Evolutionary conservation across 176 grass and related monocot species (phyloP).

Genomic region (Carex scoparia): DNA sequence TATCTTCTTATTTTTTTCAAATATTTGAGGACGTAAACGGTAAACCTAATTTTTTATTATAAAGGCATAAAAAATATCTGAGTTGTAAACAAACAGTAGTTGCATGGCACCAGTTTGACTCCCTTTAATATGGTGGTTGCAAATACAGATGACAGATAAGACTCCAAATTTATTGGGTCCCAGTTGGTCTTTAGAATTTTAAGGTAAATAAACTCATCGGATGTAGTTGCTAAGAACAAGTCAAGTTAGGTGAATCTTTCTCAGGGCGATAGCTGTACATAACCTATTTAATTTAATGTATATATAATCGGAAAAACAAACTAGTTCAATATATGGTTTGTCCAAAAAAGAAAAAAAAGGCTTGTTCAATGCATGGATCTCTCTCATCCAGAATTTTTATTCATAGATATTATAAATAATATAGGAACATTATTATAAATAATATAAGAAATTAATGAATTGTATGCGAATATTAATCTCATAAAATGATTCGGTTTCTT

Average conservation of each 20-base stretch:
- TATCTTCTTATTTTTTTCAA: background rate
- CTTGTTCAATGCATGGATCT: too few relatives aligned
- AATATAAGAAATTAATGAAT: too few relatives aligned
- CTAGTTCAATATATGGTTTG: background rate
- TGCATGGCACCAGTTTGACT: background rate
- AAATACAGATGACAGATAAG: background rate
- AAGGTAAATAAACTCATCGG: background rate
- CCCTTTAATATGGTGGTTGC: background rate
- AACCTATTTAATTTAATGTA: background rate
- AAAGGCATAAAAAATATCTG: background rate
- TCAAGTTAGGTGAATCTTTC: slow-evolving; percentile 24
- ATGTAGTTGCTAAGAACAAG: slow-evolving; percentile 3
- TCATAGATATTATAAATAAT: too few relatives aligned
- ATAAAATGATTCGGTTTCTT: too few relatives aligned
- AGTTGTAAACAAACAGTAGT: background rate
- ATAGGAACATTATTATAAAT: too few relatives aligned
- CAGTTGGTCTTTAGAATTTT: background rate
- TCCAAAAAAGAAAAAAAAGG: too few relatives aligned
- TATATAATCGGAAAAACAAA: background rate
- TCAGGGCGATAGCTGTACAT: slow-evolving; percentile 23
- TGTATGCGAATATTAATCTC: too few relatives aligned
- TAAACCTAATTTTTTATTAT: background rate
- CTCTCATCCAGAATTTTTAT: too few relatives aligned
- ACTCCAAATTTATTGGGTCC: background rate
- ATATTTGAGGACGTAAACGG: background rate